Base-by-base conservation (phyloP, 2,329 filamentous ascomycete species). In the Metarhizium sp. region DNA sequence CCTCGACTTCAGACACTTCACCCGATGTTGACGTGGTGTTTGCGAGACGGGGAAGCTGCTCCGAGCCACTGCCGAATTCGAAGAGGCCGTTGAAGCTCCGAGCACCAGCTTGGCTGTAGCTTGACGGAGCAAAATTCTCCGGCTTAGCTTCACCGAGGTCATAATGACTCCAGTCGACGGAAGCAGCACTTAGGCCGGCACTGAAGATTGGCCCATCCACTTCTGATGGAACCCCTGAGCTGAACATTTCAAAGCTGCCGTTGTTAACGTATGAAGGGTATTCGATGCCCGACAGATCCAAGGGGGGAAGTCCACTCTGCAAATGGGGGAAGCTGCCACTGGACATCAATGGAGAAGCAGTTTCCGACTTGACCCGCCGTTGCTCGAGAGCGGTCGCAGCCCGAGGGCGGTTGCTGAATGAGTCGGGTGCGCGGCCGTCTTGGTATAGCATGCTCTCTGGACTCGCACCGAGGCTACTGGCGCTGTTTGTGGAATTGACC, bases 1-100 rank as follows among this genome's bases (percentile, higher is more conserved):
- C 84, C 58, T 86, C 84, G 5, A 82, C 81, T 65, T 86, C 83
- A 10, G 83, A 86, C 8, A 86, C 82, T 58, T 87, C 83, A 40
- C 84, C 84, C 13, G 84, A 87, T 8, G 81, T 85, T 10, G 81
- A 82, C 1, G 79, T 80, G 52, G 75, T 75, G 64, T 80, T 74
- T 58, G 81, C 78, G 62, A 85, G 66, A 51, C 78, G 73, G 51
- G 77, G 75, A 32, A 78, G 74, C 59, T 78, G 78, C 63, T 81
- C 79, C n/a, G 75, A 78, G 59, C 75, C 78, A 61, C 69, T 74
- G 59, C 68, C 69, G 53, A 77, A 80, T 53, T 81, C 80, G 60
- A 78, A 79, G 6, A 72, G 61, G 42, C 76, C 76, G 59, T 73
- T 76, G 64, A 78, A 80, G 63, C 77, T 76, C 57, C 73, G 77